These are phyloP conservation scores for Samsoniella hepiali DNA, from an alignment of 2,329 filamentous ascomycete species.

Conservation along the genomic window DNA sequence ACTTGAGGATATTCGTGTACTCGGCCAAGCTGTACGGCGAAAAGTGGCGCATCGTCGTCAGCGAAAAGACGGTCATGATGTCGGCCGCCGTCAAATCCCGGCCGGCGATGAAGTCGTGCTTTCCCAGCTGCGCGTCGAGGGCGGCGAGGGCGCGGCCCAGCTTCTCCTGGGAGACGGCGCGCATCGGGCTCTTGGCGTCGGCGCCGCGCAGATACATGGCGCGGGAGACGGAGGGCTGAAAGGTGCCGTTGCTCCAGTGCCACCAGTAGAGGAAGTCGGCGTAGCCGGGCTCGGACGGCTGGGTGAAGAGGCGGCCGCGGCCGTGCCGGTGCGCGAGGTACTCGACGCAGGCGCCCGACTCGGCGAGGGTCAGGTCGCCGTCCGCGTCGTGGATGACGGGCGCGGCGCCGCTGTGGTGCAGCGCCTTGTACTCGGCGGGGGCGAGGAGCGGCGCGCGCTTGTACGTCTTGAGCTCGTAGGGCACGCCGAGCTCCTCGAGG, in stretches of 20 bases:
- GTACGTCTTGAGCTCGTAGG: slow-evolving; percentile 26
- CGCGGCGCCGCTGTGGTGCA: slow-evolving; percentile 52
- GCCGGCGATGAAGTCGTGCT: slow-evolving; percentile 56
- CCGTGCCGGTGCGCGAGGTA: slow-evolving; percentile 58
- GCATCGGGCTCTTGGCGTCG: slow-evolving; percentile 25
- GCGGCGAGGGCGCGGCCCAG: slow-evolving; percentile 29
- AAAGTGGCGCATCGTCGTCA: slow-evolving; percentile 61
- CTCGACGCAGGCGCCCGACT: slow-evolving; percentile 58
- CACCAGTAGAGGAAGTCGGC: slow-evolving; percentile 64
- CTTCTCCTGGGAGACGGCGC: slow-evolving; percentile 32
- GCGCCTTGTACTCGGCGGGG: slow-evolving; percentile 37
- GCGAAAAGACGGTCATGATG: slow-evolving; percentile 57
- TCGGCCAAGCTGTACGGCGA: slow-evolving; percentile 38
- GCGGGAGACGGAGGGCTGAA: slow-evolving; percentile 39
- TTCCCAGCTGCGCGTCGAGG: slow-evolving; percentile 47
- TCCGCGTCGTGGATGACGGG: slow-evolving; percentile 58
- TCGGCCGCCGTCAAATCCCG: slow-evolving; percentile 62
- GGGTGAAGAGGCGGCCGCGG: slow-evolving; percentile 45
- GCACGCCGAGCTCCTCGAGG: slow-evolving; percentile 59
- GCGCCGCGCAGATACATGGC: slow-evolving; percentile 32
- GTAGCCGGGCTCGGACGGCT: slow-evolving; percentile 47
- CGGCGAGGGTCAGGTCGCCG: slow-evolving; percentile 51
- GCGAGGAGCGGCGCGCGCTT: slow-evolving; percentile 33
- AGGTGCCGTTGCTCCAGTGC: slow-evolving; percentile 51
- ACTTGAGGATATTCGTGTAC: slow-evolving; percentile 44